Evolutionary conservation across 768 basidiomycete species (phyloP).

Genomic region (Amanita polypyramis): DNA sequence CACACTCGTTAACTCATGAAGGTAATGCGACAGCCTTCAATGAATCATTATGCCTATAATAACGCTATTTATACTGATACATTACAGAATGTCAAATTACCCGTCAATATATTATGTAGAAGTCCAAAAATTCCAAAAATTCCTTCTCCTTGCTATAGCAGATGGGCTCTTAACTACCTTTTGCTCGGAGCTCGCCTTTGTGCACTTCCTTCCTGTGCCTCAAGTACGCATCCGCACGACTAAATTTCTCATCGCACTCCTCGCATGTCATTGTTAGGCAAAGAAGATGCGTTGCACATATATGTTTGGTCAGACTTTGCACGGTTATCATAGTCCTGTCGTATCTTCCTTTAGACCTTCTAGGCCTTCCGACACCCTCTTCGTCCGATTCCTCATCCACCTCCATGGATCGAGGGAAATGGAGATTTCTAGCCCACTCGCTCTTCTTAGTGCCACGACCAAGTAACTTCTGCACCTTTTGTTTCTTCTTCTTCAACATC

Average conservation of each 20-base stretch:
- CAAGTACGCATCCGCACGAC: not conserved
- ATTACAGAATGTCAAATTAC: not conserved
- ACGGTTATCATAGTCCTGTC: not conserved
- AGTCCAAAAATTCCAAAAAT: not conserved
- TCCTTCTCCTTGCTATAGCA: not conserved
- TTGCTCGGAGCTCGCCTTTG: not conserved
- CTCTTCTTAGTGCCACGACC: not conserved
- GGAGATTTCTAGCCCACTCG: not conserved
- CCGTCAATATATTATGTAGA: not conserved
- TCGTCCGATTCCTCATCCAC: not conserved
- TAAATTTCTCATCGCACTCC: not conserved
- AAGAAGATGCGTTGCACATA: slow-evolving; percentile 1
- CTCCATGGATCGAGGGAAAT: not conserved
- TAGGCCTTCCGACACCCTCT: not conserved
- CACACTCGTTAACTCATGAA: not conserved
- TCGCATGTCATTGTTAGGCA: not conserved
- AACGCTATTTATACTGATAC: not conserved
- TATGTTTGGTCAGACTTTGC: slow-evolving; percentile 2
- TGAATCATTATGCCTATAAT: too few species aligned
- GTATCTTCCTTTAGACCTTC: not conserved
- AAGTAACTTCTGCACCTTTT: not conserved
- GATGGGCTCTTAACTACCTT: not conserved
- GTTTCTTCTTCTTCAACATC: not conserved
- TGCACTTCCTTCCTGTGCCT: not conserved
- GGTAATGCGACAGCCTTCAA: too few species aligned